Conservation (phyloP, 441 rosid genomes). For the Croton setiger region DNA sequence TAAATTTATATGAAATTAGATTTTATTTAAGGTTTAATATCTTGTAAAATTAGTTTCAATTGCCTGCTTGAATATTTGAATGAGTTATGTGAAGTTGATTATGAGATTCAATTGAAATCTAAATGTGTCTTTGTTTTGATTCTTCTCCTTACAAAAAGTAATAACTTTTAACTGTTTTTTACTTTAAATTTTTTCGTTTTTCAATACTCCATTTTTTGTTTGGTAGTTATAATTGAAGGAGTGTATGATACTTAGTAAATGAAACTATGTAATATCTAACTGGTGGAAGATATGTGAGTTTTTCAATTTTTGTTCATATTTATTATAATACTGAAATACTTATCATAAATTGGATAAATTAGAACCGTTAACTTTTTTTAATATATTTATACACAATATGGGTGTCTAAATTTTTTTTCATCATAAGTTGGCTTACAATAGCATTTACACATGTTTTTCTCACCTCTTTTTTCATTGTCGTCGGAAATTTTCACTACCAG, state of each 20-base stretch:
- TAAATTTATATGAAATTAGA: too few relatives aligned
- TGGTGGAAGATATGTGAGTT: conserved; percentile 39
- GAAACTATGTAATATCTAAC: conserved; percentile 33
- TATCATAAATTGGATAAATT: too few relatives aligned
- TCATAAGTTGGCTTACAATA: conserved; percentile 54
- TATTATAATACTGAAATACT: background rate
- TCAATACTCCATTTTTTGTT: conserved; percentile 43
- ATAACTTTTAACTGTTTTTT: background rate
- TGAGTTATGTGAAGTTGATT: too few relatives aligned
- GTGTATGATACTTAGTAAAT: conserved; percentile 34
- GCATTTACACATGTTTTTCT: conserved; percentile 45
- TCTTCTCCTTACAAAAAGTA: background rate
- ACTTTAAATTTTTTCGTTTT: background rate
- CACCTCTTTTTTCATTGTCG: background rate
- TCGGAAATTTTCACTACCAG: too few relatives aligned
- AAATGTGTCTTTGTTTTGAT: background rate
- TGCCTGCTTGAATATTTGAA: too few relatives aligned
- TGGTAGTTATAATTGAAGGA: conserved; percentile 40
- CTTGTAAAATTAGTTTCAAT: too few relatives aligned
- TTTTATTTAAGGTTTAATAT: too few relatives aligned
- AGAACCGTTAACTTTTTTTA: background rate
- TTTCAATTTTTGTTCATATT: background rate
- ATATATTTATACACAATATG: conserved; percentile 70
- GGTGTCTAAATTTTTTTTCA: conserved; percentile 47
- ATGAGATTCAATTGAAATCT: too few relatives aligned